These are phyloP conservation scores for Podaxis mareebaensis DNA, from an alignment of 768 basidiomycete species.

Conservation along the genomic window DNA sequence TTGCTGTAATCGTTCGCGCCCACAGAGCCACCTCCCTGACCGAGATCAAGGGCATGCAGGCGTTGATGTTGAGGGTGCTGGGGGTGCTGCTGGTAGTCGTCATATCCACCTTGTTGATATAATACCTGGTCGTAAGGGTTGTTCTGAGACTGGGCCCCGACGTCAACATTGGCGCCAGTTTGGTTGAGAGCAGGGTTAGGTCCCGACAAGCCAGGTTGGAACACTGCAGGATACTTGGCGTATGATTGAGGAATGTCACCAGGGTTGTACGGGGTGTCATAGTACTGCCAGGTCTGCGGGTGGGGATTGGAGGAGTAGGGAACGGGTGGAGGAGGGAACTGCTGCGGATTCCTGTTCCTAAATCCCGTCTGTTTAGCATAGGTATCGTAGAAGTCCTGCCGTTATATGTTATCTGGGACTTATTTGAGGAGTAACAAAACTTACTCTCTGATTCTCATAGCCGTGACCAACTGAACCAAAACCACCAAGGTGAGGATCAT, in stretches of 20 bases:
- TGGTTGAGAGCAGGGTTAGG: constrained; percentile 68
- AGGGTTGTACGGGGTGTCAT: constrained; percentile 65
- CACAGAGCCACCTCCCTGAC: constrained; percentile 39
- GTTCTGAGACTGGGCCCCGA: constrained; percentile 43
- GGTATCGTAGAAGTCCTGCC: constrained; percentile 74
- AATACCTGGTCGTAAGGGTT: constrained; percentile 65
- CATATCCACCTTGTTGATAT: constrained; percentile 54
- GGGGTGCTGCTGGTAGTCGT: constrained; percentile 54
- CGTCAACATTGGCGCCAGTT: constrained; percentile 54
- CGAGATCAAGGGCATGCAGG: constrained; percentile 43
- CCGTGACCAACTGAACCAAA: constrained; percentile 68
- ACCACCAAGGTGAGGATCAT: constrained; percentile 50
- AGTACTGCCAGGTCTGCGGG: constrained; percentile 70
- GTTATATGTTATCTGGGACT: constrained; percentile 23
- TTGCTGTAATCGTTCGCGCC: constrained; percentile 42
- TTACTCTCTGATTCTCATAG: constrained; percentile 70
- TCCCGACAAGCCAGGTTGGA: constrained; percentile 69
- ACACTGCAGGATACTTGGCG: constrained; percentile 77
- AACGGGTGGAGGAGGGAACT: constrained; percentile 65
- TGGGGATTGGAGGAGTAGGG: constrained; percentile 58
- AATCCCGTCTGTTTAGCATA: constrained; percentile 68
- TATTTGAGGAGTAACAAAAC: constrained; percentile 22
- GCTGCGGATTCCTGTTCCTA: constrained; percentile 66
- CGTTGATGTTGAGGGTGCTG: constrained; percentile 45
- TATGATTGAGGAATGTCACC: constrained; percentile 68